Conservation (phyloP, 495 filamentous ascomycete species). For the Talaromyces proteolyticus region DNA sequence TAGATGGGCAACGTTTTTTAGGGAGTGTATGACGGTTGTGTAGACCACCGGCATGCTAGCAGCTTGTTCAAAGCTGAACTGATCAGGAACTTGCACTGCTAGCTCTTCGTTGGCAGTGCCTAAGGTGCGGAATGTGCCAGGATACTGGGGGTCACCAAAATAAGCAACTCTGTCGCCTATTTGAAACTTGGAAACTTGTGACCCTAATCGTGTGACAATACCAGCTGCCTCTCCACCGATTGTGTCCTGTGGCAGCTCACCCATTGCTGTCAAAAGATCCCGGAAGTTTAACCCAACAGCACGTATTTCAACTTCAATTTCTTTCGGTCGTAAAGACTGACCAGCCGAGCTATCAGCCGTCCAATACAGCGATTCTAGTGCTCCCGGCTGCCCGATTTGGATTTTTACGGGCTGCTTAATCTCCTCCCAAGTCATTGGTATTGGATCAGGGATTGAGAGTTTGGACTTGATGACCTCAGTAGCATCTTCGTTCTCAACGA, state of each 20-base stretch:
- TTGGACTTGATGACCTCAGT: neutral
- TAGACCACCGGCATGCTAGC: constrained; percentile 20
- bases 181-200: constrained; percentile 27
- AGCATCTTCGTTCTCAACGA: neutral
- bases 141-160: constrained; percentile 16
- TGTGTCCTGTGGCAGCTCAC: constrained; percentile 16
- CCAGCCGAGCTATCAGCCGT: too few species aligned
- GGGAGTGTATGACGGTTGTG: constrained; percentile 12
- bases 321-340: too few species aligned
- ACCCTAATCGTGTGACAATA: constrained; percentile 45
- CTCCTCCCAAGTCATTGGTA: neutral
- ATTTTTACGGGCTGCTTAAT: neutral
- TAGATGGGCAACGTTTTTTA: constrained; percentile 19
- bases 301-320: constrained; percentile 31
- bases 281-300: constrained; percentile 36
- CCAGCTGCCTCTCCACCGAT: constrained; percentile 53
- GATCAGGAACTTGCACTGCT: constrained; percentile 6
- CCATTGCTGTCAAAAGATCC: constrained; percentile 31
- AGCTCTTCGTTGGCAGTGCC: neutral
- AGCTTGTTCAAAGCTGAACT: constrained; percentile 14
- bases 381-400: too few species aligned
- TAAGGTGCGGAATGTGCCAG: neutral
- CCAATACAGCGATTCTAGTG: too few species aligned
- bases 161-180: constrained; percentile 17
- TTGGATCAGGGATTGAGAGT: neutral